Base-by-base conservation (phyloP, 768 basidiomycete species). In the Trametes maxima region DNA sequence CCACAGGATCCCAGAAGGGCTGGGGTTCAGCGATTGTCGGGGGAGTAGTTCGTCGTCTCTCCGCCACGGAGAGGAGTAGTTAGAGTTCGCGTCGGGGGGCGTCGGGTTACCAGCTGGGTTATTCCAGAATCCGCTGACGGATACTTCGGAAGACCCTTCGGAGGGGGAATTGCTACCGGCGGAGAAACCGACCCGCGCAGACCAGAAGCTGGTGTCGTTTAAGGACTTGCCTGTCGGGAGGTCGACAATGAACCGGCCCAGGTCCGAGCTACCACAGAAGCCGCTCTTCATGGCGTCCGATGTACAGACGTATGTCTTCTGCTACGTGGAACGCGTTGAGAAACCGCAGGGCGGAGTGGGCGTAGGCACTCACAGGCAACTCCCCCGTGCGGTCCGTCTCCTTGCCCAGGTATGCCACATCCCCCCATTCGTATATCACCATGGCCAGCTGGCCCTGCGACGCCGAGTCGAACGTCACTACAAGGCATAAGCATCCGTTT, bases 261-360 rank as follows among this genome's bases (percentile, higher is more conserved):
- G 82, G 64, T 93, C 77, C 19, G 82, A 79, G 36, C 74, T 70
- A 17, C 77, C 76, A 68, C 97, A 99, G 52, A 90, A 83, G 1
- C 89, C 88, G 1, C 82, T 80, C 14, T 81, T 78, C 42, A 94
- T 81, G 21, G 92, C 89, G 59, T 81, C 86, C 1, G 92, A 84
- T 2, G 96, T 98, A 76, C 97, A 99, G 28, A 99, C 84, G 68
- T 94, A 99, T 22, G 90, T 92, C 77, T 89, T 93, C 94, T 98
- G 85, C 77, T 81, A 67, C 68, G 70, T 59, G 37, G 45, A 65
- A 61, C 71, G 65, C 35, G 47, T 64, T 54, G 64, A 45, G 39
- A n/a, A 21, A 57, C 40, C 45, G 49, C 64, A 25, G 50, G 28
- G 33, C 40, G 22, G 43, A 13, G 5, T n/a, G 21, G 28, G 11